A percentile compares a stretch with the other conserved stretches of the same genome.
Evolutionary conservation across 257 asterid species (phyloP).

Genomic region (Datura wrightii): DNA sequence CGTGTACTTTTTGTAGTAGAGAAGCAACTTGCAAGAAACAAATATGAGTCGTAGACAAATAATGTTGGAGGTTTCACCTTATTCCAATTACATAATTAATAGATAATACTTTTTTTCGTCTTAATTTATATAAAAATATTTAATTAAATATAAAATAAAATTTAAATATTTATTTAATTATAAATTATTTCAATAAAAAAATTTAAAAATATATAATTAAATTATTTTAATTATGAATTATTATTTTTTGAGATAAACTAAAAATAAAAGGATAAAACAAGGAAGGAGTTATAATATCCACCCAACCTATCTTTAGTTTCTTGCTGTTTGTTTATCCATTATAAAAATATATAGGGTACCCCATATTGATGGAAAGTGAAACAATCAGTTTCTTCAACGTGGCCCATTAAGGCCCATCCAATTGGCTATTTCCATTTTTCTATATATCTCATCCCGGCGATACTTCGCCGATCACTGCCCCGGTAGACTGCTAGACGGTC

Average conservation of each 20-base stretch:
- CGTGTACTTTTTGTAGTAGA: background rate
- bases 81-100: too few relatives aligned
- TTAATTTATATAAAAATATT: too few relatives aligned
- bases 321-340: background rate
- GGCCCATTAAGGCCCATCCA: constrained; percentile 35
- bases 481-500: background rate
- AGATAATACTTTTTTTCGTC: too few relatives aligned
- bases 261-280: too few relatives aligned
- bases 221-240: too few relatives aligned
- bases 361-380: constrained; percentile 5
- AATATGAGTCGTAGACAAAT: background rate
- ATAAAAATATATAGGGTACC: background rate
- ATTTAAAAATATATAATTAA: too few relatives aligned
- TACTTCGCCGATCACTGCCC: background rate
- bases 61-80: too few relatives aligned
- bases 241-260: too few relatives aligned
- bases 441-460: background rate
- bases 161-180: too few relatives aligned
- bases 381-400: constrained; percentile 34
- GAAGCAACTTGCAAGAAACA: constrained; percentile 25
- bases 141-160: too few relatives aligned
- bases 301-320: background rate
- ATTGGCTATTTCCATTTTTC: background rate
- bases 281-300: too few relatives aligned
- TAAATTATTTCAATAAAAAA: too few relatives aligned